Conservation (phyloP, 2,329 filamentous ascomycete species). For the Nemania serpens region DNA sequence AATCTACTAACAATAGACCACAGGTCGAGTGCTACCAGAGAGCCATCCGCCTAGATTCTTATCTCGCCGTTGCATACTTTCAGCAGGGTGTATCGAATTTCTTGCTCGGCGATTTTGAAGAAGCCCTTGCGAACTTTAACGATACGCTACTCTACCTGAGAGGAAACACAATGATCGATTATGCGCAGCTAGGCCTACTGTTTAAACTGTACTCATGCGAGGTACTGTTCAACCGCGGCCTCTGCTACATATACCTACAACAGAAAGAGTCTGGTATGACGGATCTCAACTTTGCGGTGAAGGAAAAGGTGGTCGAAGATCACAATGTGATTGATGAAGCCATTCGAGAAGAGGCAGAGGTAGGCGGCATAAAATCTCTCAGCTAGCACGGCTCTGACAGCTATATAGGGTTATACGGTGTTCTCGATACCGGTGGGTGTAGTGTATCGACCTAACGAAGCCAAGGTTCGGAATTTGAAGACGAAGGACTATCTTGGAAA, state of each 20-base stretch:
- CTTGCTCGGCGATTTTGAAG: conserved; percentile 93
- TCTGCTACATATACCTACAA: conserved; percentile 97
- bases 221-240: conserved; percentile 92
- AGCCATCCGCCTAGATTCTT: conserved; percentile 87
- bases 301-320: conserved; percentile 94
- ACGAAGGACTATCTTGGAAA: conserved; percentile 98
- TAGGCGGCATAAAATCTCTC: conserved; percentile 46
- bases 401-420: conserved; percentile 84
- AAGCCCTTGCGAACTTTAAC: conserved; percentile 97
- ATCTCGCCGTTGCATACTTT: conserved; percentile 96
- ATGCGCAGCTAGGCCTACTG: conserved; percentile 90
- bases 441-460: conserved; percentile 92
- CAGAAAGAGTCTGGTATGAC: conserved; percentile 89
- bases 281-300: conserved; percentile 86
- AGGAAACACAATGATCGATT: conserved; percentile 97
- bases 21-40: conserved; percentile 95
- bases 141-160: conserved; percentile 93
- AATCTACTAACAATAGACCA: conserved; percentile 24
- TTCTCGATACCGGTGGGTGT: conserved; percentile 98
- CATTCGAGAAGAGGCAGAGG: conserved; percentile 89
- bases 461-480: conserved; percentile 97
- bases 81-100: conserved; percentile 99
- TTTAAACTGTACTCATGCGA: conserved; percentile 98
- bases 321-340: conserved; percentile 99
- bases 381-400: conserved; percentile 35